These are phyloP conservation scores for Mariannaea elegans DNA, from an alignment of 2,329 filamentous ascomycete genomes.

Conservation along the genomic window DNA sequence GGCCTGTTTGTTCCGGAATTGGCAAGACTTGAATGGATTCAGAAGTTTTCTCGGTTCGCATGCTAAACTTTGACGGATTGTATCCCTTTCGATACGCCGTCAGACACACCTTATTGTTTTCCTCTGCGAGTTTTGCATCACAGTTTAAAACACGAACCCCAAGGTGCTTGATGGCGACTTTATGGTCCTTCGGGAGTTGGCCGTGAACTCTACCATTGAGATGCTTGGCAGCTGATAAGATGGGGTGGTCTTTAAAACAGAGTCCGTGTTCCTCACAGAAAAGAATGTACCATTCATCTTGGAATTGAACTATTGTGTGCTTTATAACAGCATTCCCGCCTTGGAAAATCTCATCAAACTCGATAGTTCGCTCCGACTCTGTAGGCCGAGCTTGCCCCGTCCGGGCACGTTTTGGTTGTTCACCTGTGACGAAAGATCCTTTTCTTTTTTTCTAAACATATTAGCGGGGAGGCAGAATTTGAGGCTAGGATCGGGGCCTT, in stretches of 20 bases:
- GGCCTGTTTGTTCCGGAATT: background rate
- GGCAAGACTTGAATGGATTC: background rate
- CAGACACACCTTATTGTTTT: constrained; percentile 5
- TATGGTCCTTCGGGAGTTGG: background rate
- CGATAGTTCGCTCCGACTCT: background rate
- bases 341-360: constrained; percentile 14
- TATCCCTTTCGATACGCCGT: background rate
- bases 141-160: constrained; percentile 10
- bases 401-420: background rate
- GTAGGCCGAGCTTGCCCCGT: background rate
- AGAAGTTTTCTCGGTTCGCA: background rate
- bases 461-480: background rate
- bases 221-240: constrained; percentile 10
- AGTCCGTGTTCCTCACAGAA: constrained; percentile 4
- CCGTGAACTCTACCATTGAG: background rate
- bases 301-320: constrained; percentile 6
- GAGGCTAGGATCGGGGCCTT: no score
- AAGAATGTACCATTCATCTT: constrained; percentile 18
- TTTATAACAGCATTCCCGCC: constrained; percentile 7
- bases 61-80: background rate
- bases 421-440: background rate
- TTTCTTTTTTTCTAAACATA: background rate
- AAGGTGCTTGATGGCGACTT: background rate
- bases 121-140: background rate
- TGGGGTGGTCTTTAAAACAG: background rate